Percentiles rank a stretch among this genome's conserved stretches.
These are phyloP conservation scores for Lablab purpureus DNA, from an alignment of 306 rosid species.

Conservation along the genomic window DNA sequence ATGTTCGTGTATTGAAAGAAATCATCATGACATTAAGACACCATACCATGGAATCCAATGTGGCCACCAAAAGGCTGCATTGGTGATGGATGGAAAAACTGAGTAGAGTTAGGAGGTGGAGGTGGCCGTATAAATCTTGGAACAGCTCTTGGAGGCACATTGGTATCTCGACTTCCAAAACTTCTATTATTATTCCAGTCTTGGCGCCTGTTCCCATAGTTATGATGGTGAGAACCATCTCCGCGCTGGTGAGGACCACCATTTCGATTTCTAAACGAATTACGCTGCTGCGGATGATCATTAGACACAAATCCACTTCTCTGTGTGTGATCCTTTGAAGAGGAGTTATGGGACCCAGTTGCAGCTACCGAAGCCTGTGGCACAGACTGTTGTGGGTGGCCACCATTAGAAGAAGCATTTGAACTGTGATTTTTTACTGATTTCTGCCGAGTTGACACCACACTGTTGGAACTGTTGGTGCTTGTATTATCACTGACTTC, in stretches of 20 bases:
- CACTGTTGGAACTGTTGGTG: constrained; percentile 53
- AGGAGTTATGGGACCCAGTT: constrained; percentile 52
- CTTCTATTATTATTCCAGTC: constrained; percentile 73
- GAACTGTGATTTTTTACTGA: constrained; percentile 58
- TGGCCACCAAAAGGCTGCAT: constrained; percentile 63
- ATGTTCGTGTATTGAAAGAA: constrained; percentile 20
- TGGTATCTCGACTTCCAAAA: constrained; percentile 63
- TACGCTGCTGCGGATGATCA: constrained; percentile 68
- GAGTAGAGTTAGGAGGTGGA: constrained; percentile 60
- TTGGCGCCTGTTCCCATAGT: constrained; percentile 69
- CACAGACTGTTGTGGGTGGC: constrained; percentile 55
- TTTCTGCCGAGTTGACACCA: constrained; percentile 56
- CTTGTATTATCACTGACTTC: constrained; percentile 54
- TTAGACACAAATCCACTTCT: constrained; percentile 61
- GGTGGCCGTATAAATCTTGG: constrained; percentile 67
- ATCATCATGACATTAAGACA: constrained; percentile 15
- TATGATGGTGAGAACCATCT: constrained; percentile 74
- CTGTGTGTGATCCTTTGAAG: constrained; percentile 64
- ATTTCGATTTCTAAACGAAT: constrained; percentile 65
- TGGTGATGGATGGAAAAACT: constrained; percentile 59
- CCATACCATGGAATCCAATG: constrained; percentile 73
- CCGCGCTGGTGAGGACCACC: constrained; percentile 75
- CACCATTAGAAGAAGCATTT: constrained; percentile 61
- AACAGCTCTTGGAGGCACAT: constrained; percentile 59
- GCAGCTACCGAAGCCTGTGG: constrained; percentile 53